phyloP scores from a whole-genome alignment of 306 rosid species.

The Cicer pinnatifidum region DNA sequence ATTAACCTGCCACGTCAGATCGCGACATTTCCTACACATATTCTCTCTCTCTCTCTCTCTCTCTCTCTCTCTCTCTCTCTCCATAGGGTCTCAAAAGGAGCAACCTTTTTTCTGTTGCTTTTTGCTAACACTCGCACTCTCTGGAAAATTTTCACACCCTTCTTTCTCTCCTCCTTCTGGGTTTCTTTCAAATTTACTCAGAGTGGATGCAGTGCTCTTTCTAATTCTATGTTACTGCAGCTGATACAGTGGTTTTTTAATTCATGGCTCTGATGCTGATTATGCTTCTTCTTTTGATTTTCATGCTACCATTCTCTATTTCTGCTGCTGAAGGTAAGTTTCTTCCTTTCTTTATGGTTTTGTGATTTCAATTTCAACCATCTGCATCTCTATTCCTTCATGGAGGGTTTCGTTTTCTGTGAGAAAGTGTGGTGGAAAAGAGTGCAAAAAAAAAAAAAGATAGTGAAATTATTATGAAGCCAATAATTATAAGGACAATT shows the following conservation, averaged over 20 bases:
- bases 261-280: slow-evolving; percentile 61
- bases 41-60: slow-evolving; percentile 5
- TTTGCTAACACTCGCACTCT: slow-evolving; percentile 31
- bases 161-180: slow-evolving; percentile 37
- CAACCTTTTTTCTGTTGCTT: slow-evolving; percentile 47
- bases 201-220: slow-evolving; percentile 36
- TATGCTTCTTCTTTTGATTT: slow-evolving; percentile 39
- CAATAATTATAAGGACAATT: too few relatives aligned
- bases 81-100: slow-evolving; percentile 49
- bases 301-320: slow-evolving; percentile 53
- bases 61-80: neutral
- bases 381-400: too few relatives aligned
- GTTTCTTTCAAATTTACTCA: slow-evolving; percentile 40
- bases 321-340: slow-evolving; percentile 64
- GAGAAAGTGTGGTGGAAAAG: neutral
- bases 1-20: neutral
- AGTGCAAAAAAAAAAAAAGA: too few relatives aligned
- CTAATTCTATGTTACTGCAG: slow-evolving; percentile 30
- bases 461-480: too few relatives aligned
- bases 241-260: neutral
- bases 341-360: slow-evolving; percentile 1
- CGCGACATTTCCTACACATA: slow-evolving; percentile 23
- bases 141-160: slow-evolving; percentile 28
- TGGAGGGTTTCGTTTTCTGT: slow-evolving; percentile 5
- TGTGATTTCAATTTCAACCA: too few relatives aligned